Base-by-base conservation (phyloP, 1,139 yeast species). In the Debaryomycetaceae sp. region DNA sequence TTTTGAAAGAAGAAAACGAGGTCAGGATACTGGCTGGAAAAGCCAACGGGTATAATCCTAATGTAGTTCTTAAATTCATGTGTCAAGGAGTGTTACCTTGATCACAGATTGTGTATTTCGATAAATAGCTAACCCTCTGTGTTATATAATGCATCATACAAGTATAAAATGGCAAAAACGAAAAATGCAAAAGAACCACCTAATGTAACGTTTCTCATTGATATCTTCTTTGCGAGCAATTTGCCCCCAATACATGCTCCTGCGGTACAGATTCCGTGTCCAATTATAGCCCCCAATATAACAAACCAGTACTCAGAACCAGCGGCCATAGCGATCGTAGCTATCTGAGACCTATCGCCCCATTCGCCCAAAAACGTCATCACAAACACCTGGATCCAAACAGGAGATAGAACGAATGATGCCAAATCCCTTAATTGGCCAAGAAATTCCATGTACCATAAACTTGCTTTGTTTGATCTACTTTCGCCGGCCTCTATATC, bases 281-380 rank as follows among this genome's bases (percentile, higher is more conserved):
- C 99, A 35, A 85, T 61, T 33, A 89, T 80, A 17, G 96, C 96
- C 43, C 99, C 98, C 34, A 83, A 52, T 35, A 92, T 87, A 36
- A 91, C 96, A 55, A 75, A 75, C 92, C 95, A 83, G 67, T 88
- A 92, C 61, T 89, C 87, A 30, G 89, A 83, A 31, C 97, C 97
- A 1, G 98, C 96, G 36, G 98, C 98, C 95, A 92, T 86, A 39
- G 98, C 98, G 55, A 92, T 89, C 33, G 97, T 94, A 30, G 98
- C 96, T 40, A 92, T 88, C 66, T 92, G 99, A 11, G 97, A 89
- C 56, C 98, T 81, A 63, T 92, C 99, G 37, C 99, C 99, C 95
- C 98, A 89, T 68, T 92, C 99, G 43, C 97, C 98, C 41, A 92
- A 70, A 61, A 94, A 94, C 2, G 96, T 88, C 98, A 94, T 91